phyloP scores from a whole-genome alignment of 257 asterid genomes.

The Ballota nigra region DNA sequence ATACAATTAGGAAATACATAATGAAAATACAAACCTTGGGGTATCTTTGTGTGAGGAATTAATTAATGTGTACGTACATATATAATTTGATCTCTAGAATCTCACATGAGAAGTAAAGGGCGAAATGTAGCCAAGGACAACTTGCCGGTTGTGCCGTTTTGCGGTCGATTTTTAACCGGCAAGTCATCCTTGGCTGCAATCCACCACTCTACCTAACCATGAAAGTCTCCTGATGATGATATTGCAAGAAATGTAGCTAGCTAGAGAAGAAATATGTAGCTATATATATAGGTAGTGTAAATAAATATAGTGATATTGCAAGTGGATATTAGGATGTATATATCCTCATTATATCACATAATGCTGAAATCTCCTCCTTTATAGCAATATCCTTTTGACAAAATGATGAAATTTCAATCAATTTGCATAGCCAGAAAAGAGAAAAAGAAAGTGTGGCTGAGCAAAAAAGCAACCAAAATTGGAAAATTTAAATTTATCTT shows the following conservation, averaged over 20 bases:
- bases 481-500: not conserved
- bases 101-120: slow-evolving; percentile 38
- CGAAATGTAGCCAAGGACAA: slow-evolving; percentile 43
- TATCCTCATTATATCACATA: not conserved
- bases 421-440: slow-evolving; percentile 1
- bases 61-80: not conserved
- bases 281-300: not conserved
- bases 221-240: slow-evolving; percentile 18
- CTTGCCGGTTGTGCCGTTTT: slow-evolving; percentile 30
- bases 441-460: not conserved
- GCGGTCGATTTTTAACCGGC: slow-evolving; percentile 17
- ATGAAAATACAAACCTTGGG: not conserved
- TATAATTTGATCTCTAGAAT: slow-evolving; percentile 24
- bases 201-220: slow-evolving; percentile 32
- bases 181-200: slow-evolving; percentile 47
- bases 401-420: slow-evolving; percentile 20
- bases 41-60: not conserved
- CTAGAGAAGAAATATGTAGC: not conserved
- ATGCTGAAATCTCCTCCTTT: slow-evolving; percentile 11
- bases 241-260: not conserved
- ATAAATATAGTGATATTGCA: no score
- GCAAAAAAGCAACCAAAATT: slow-evolving; percentile 3
- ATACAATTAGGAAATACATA: not conserved
- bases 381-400: not conserved
- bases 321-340: no score